A percentile compares a stretch with the other conserved stretches of the same genome.
Conservation (phyloP, 257 asterid genomes). For the Haberlea rhodopensis region DNA sequence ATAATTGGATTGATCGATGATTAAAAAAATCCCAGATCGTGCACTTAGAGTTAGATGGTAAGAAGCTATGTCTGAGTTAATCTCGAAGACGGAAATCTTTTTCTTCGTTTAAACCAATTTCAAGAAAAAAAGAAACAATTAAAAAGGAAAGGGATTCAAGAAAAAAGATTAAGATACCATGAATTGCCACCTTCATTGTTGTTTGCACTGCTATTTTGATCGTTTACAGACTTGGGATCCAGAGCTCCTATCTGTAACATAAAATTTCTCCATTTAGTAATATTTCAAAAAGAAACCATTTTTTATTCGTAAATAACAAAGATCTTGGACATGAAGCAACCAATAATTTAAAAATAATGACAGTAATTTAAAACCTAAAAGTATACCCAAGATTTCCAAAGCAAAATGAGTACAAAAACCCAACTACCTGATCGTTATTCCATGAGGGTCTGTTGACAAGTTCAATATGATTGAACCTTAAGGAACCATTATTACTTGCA, state of each 20-base stretch:
- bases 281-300: not conserved
- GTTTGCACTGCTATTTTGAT: constrained; percentile 56
- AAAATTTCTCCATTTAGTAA: not conserved
- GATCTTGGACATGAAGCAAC: constrained; percentile 40
- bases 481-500: constrained; percentile 30
- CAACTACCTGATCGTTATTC: constrained; percentile 62
- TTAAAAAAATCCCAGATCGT: not conserved
- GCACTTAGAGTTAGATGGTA: not conserved
- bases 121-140: not conserved
- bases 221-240: constrained; percentile 56
- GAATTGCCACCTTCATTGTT: constrained; percentile 56
- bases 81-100: not conserved
- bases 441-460: constrained; percentile 55
- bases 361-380: constrained; percentile 13
- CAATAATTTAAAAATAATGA: constrained; percentile 6
- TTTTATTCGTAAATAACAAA: not conserved
- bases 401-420: constrained; percentile 16
- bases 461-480: constrained; percentile 57
- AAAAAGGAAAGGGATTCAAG: not conserved
- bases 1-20: not conserved
- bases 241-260: constrained; percentile 45
- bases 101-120: not conserved
- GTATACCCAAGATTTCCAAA: constrained; percentile 25
- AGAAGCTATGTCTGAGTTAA: not conserved
- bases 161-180: constrained; percentile 40